Evolutionary conservation across 202 grass and related monocot species (phyloP).

Genomic region (Carex arenaria): DNA sequence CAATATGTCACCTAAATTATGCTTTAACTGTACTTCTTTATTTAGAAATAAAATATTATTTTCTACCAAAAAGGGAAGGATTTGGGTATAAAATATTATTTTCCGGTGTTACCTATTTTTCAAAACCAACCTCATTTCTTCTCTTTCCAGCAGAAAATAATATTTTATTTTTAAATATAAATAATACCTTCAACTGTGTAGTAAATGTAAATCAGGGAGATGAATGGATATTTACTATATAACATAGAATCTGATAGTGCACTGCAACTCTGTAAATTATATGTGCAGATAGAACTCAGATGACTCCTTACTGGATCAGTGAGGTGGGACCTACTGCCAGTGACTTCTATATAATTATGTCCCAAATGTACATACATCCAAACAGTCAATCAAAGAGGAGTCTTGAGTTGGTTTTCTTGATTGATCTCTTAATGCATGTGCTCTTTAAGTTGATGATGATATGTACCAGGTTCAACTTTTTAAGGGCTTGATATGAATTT

Average conservation of each 20-base stretch:
- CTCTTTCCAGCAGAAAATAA: too few species aligned
- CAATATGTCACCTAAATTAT: background rate
- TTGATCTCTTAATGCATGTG: constrained; percentile 9
- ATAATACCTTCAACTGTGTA: background rate
- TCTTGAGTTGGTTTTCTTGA: background rate
- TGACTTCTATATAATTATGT: constrained; percentile 2
- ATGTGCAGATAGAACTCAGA: background rate
- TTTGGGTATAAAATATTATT: too few species aligned
- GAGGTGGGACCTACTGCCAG: constrained; percentile 7
- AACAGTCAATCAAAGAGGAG: background rate
- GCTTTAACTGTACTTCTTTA: background rate
- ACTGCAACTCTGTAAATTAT: background rate
- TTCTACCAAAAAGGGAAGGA: too few species aligned
- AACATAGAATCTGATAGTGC: background rate
- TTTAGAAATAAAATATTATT: too few species aligned
- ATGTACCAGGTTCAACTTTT: background rate
- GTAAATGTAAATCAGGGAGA: background rate
- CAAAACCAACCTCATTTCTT: too few species aligned
- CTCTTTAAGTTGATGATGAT: constrained; percentile 11
- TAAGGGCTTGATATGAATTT: constrained; percentile 1
- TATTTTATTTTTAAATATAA: too few species aligned
- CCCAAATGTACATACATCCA: constrained; percentile 18
- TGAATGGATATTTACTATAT: background rate
- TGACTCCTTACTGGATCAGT: constrained; percentile 2
- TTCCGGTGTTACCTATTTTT: too few species aligned